These are phyloP conservation scores for Cryphonectria parasitica DNA, from an alignment of 2,329 filamentous ascomycete species.

Conservation along the genomic window DNA sequence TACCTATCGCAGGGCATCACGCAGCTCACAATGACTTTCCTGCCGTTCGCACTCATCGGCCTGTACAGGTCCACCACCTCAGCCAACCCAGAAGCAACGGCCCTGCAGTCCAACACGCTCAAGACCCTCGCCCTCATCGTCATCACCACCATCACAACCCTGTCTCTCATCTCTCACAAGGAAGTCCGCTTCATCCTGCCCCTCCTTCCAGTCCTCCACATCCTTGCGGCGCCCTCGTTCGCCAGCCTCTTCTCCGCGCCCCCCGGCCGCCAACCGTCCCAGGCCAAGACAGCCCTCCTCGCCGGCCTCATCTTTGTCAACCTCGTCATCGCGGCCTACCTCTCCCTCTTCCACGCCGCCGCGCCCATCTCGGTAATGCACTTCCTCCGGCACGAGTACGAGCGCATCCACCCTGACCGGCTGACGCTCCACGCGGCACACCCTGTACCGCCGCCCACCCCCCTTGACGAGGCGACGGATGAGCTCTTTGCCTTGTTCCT, in stretches of 20 bases:
- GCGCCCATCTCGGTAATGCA: slow-evolving; percentile 75
- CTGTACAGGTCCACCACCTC: slow-evolving; percentile 56
- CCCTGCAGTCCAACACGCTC: slow-evolving; percentile 47
- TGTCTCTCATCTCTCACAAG: slow-evolving; percentile 89
- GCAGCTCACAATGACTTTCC: slow-evolving; percentile 78
- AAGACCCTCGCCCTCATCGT: slow-evolving; percentile 62
- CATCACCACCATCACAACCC: slow-evolving; percentile 59
- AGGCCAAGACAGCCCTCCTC: slow-evolving; percentile 57
- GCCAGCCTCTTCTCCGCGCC: slow-evolving; percentile 62
- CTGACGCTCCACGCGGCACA: slow-evolving; percentile 37
- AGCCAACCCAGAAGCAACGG: slow-evolving; percentile 40
- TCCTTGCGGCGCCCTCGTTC: slow-evolving; percentile 73
- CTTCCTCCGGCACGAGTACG: slow-evolving; percentile 76
- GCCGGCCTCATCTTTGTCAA: slow-evolving; percentile 67
- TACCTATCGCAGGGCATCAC: slow-evolving; percentile 90
- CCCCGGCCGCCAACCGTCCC: slow-evolving; percentile 35
- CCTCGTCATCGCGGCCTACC: slow-evolving; percentile 71
- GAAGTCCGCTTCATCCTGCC: slow-evolving; percentile 98
- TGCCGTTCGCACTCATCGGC: slow-evolving; percentile 75
- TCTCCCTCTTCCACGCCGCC: slow-evolving; percentile 76
- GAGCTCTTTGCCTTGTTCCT: slow-evolving; percentile 77
- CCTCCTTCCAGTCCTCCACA: slow-evolving; percentile 81
- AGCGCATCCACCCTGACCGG: slow-evolving; percentile 55
- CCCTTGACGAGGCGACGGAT: slow-evolving; percentile 35
- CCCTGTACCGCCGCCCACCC: slow-evolving; percentile 30